Evolutionary conservation across 1,284 basidiomycete species (phyloP), one percentile per base, ranked within the genome.

Genomic region (Microstroma glucosiphilum): DNA sequence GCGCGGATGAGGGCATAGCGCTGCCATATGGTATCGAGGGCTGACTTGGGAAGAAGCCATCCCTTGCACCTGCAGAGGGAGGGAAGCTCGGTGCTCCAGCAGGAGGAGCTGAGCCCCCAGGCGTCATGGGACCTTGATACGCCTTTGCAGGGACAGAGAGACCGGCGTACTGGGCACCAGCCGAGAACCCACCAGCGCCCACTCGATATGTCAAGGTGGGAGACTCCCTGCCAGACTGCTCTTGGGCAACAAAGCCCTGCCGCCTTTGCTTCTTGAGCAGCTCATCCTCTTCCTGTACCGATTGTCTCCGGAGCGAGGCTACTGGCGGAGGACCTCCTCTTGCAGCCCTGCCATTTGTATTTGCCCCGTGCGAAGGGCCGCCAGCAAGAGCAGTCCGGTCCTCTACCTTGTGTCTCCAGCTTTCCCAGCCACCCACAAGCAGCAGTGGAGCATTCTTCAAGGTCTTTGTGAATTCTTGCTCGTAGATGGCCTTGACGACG

Each of bases 391-490:
- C 66, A 8, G 84, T 84, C 4, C 80, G 76, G 2, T 83, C 83
- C 0, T 86, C 84, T 59, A 89, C 82, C 59, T 88, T 86, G 60
- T 82, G 82, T 69, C 84, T 84, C 92, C 93, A 98, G 0, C 87
- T 88, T 53, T 88, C 85, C 60, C 91, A 83, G 1, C 94, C 94
- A 0, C 94, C 94, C 8, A 89, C 83, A 19, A 98, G 84, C 64
- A 96, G 80, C 75, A 91, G 86, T 0, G 94, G 93, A 67, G 86
- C 85, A 51, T 89, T 83, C 72, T 88, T 86, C 43, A 96, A 81
- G 60, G 80, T 62, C 61, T 69, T 69, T 13, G 46, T 19, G 37
- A 70, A 75, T 58, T 73, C 73, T 58, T 65, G 68, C 57, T 75
- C 73, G 57, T 72, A 73, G 61, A 75, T 70, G 25, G 72, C 72